Conservation (phyloP, 1,284 basidiomycete species). For the Earliella scabrosa region DNA sequence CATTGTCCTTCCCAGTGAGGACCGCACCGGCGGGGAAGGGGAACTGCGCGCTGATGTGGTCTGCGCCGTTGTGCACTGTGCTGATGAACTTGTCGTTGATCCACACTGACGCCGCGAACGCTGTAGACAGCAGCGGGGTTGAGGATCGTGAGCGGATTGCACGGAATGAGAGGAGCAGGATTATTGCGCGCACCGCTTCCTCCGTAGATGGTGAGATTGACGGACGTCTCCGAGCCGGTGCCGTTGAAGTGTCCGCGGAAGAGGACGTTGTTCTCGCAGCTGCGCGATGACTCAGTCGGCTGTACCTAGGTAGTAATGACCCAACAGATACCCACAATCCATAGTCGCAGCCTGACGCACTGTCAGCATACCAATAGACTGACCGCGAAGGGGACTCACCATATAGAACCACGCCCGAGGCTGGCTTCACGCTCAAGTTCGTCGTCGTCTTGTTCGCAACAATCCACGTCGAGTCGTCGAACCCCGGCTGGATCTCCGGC, state of each 20-base stretch:
- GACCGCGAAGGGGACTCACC: slow-evolving; percentile 30
- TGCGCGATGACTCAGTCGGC: slow-evolving; percentile 29
- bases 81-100: slow-evolving; percentile 74
- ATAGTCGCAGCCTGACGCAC: slow-evolving; percentile 68
- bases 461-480: slow-evolving; percentile 67
- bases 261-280: slow-evolving; percentile 78
- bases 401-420: slow-evolving; percentile 78
- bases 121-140: slow-evolving; percentile 34
- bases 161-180: not conserved
- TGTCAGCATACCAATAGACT: not conserved
- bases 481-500: slow-evolving; percentile 62
- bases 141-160: no score
- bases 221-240: slow-evolving; percentile 58
- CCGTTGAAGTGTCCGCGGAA: slow-evolving; percentile 82
- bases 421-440: slow-evolving; percentile 68
- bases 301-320: not conserved
- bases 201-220: slow-evolving; percentile 78
- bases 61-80: slow-evolving; percentile 67
- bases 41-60: slow-evolving; percentile 68
- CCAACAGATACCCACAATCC: slow-evolving; percentile 59
- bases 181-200: slow-evolving; percentile 61
- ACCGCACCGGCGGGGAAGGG: slow-evolving; percentile 64
- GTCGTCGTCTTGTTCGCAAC: slow-evolving; percentile 71
- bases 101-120: slow-evolving; percentile 82
- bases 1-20: slow-evolving; percentile 58